Base-by-base conservation (phyloP, 2,329 filamentous ascomycete genomes). In the Exophiala oligosperma region DNA sequence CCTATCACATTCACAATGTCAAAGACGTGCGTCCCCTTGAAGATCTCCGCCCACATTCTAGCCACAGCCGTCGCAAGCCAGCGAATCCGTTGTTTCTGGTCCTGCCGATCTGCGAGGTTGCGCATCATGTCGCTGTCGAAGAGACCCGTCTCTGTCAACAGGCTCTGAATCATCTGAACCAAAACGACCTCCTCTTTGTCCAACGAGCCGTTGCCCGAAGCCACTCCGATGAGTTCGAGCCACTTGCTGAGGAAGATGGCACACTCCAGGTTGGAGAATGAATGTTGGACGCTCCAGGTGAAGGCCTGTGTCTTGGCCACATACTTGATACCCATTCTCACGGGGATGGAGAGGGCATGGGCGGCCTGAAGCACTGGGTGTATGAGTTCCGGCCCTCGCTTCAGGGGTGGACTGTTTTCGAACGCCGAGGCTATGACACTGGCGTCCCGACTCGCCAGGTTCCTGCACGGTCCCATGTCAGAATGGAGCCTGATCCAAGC, bases 281-380 rank as follows among this genome's bases (percentile, higher is more conserved):
- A 72, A 56, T 73, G 71, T 7, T 69, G 68, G 2, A 73, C 70
- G 54, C 71, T 73, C 72, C 72, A 74, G 54, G 71, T 73, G 46
- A 74, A 70, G 2, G 71, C 69, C 55, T 74, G 72, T 35, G 69
- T 74, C 23, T 68, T 67, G 2, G 70, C 72, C 44, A 74, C 69
- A 44, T 71, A 70, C 26, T 73, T 70, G 40, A 74, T 71, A 0
- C 72, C 72, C 23, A 74, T 58, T 7, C 71, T 67, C 2, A 74
- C 70, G 1, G 71, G 71, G 67, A 88, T 85, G 2, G 85, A 86
- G 37, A 90, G 74, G 0, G 87, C 86, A 67, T 89, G 87, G 28
- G 87, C 83, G 1, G 85, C 84, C 66, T 90, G 87, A 28, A 88
- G 80, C 0, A 89, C 81, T 1, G 86, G 87, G 47, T 85, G 77